These are phyloP conservation scores for Clitopilus passeckerianus DNA, from an alignment of 768 basidiomycete species.

Conservation along the genomic window DNA sequence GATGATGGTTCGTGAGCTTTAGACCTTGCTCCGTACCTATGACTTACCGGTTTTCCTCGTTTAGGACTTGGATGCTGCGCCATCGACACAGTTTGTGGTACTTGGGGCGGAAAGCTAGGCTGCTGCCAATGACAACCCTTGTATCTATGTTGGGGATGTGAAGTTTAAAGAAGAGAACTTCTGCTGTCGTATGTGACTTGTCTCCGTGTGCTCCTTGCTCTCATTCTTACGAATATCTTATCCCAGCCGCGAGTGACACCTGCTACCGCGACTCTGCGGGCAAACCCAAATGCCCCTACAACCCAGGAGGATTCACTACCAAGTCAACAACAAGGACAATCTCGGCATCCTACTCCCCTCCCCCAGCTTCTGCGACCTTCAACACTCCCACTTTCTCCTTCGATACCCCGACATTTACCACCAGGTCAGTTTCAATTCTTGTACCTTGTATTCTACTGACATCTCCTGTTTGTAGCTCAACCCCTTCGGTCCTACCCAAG, in stretches of 20 bases:
- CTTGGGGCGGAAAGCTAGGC: conserved; percentile 14
- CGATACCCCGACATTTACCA: neutral
- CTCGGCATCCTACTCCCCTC: neutral
- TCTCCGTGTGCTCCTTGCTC: neutral
- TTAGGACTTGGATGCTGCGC: conserved; percentile 14
- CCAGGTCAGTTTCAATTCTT: neutral
- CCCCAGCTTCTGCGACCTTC: neutral
- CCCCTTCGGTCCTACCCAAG: neutral
- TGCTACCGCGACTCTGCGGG: conserved; percentile 3
- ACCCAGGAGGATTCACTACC: neutral
- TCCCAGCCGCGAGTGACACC: neutral
- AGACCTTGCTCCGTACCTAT: neutral
- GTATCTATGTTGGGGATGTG: conserved; percentile 9
- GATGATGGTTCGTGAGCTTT: conserved; percentile 5
- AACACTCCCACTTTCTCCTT: neutral
- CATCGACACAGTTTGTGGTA: conserved; percentile 14
- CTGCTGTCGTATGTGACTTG: conserved; percentile 15
- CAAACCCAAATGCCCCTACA: conserved; percentile 2
- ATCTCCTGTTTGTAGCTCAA: neutral
- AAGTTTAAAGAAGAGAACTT: conserved; percentile 12
- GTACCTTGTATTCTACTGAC: neutral
- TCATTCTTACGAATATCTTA: neutral
- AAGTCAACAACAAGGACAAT: neutral
- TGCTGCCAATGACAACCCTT: conserved; percentile 14
- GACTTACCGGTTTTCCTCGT: neutral